Evolutionary conservation across 2,329 filamentous ascomycete genomes (phyloP).

Genomic region (Macroventuria anomochaeta): DNA sequence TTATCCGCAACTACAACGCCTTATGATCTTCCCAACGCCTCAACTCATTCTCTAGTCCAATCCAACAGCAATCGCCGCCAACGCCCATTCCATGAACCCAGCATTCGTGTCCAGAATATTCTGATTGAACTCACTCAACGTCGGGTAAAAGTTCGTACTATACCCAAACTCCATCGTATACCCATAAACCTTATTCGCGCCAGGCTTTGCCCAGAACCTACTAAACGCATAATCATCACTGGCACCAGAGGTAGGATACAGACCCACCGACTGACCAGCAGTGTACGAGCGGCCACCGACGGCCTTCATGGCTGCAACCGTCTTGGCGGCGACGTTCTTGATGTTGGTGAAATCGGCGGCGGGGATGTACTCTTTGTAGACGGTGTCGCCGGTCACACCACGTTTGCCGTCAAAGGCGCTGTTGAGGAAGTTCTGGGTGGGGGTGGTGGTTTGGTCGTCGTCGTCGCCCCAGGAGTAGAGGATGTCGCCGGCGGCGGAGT

Average conservation of each 20-base stretch:
- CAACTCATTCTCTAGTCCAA: conserved; percentile 16
- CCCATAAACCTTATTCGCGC: conserved; percentile 50
- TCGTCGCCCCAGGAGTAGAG: conserved; percentile 66
- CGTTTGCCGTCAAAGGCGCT: conserved; percentile 59
- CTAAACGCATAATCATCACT: conserved; percentile 51
- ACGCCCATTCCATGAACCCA: conserved; percentile 51
- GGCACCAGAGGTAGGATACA: conserved; percentile 49
- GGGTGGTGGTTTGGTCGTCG: conserved; percentile 56
- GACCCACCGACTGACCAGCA: conserved; percentile 43
- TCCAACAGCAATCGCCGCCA: conserved; percentile 46
- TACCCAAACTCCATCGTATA: conserved; percentile 52
- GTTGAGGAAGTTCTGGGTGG: conserved; percentile 62
- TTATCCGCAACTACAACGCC: conserved; percentile 3
- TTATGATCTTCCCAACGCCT: conserved; percentile 1
- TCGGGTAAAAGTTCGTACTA: conserved; percentile 51
- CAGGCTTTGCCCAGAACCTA: conserved; percentile 43
- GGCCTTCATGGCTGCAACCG: conserved; percentile 46
- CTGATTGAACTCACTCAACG: conserved; percentile 48
- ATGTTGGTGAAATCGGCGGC: conserved; percentile 43
- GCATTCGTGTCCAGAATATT: conserved; percentile 52
- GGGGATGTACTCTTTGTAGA: conserved; percentile 55
- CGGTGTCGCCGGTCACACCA: conserved; percentile 60
- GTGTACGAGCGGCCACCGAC: conserved; percentile 47
- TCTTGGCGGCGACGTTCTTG: conserved; percentile 42
- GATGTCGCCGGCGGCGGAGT: conserved; percentile 61